Conservation (phyloP, 179 eudicot species). For the Heliamphora ciliata region DNA sequence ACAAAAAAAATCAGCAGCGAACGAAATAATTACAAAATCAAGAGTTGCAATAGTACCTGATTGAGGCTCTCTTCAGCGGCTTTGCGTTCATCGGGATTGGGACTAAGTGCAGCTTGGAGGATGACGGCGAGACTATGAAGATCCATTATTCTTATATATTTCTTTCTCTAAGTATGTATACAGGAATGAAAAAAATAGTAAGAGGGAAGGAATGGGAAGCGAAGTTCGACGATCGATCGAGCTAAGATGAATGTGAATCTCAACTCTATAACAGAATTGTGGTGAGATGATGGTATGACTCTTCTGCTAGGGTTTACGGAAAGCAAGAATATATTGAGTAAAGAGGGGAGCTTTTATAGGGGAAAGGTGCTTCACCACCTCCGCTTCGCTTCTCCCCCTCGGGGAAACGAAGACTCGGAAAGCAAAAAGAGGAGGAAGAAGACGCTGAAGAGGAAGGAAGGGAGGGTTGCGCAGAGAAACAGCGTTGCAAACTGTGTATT, state of each 20-base stretch:
- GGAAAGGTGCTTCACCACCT: too few species aligned
- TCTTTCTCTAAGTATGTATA: neutral
- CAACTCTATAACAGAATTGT: neutral
- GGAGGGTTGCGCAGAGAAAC: slow-evolving; percentile 13
- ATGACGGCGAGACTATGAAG: slow-evolving; percentile 64
- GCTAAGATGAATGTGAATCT: neutral
- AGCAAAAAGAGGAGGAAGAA: neutral
- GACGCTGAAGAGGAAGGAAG: neutral
- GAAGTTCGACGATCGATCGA: neutral
- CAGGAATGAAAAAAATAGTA: neutral
- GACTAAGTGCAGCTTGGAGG: slow-evolving; percentile 91
- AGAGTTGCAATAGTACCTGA: slow-evolving; percentile 40
- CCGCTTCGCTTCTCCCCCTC: too few species aligned
- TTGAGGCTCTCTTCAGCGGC: slow-evolving; percentile 91
- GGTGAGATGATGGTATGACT: neutral
- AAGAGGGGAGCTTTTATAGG: neutral
- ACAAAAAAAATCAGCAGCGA: neutral
- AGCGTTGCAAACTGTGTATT: slow-evolving; percentile 4
- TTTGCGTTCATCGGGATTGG: slow-evolving; percentile 84
- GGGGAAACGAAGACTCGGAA: neutral
- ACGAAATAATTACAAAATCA: neutral
- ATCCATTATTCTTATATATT: slow-evolving; percentile 45
- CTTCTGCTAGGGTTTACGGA: neutral
- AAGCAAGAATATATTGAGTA: neutral
- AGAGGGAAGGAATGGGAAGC: neutral